These are phyloP conservation scores for Stachybotrys echinatus DNA, from an alignment of 2,329 filamentous ascomycete species.

Conservation along the genomic window DNA sequence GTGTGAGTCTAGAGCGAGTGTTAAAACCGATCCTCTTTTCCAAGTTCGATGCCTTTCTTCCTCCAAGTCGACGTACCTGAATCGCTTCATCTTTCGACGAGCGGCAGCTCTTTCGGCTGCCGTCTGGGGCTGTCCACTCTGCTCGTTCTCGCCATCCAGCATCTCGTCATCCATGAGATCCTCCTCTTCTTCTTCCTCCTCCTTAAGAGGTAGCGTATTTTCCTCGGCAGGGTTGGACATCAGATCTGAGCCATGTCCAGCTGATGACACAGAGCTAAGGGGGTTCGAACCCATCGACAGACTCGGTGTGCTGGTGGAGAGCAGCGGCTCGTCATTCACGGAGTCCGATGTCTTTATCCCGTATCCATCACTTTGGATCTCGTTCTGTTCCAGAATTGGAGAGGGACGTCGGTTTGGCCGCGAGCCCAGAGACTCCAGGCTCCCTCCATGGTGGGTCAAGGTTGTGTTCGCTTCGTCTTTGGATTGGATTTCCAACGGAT, in stretches of 20 bases:
- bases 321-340: constrained; percentile 18
- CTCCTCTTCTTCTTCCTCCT: constrained; percentile 45
- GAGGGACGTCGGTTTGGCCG: constrained; percentile 32
- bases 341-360: constrained; percentile 2
- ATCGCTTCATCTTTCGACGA: constrained; percentile 70
- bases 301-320: constrained; percentile 31
- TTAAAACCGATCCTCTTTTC: background rate
- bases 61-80: constrained; percentile 54
- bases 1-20: constrained; percentile 65
- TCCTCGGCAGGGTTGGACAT: constrained; percentile 28
- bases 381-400: constrained; percentile 5
- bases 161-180: constrained; percentile 50
- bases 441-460: constrained; percentile 27
- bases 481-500: constrained; percentile 60
- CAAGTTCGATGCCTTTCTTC: background rate
- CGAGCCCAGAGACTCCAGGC: constrained; percentile 34
- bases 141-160: constrained; percentile 34
- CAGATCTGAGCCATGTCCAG: constrained; percentile 27
- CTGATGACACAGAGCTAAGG: constrained; percentile 32
- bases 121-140: constrained; percentile 39
- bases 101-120: constrained; percentile 53
- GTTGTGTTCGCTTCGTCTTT: constrained; percentile 44
- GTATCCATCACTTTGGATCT: constrained; percentile 4
- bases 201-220: constrained; percentile 30
- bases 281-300: constrained; percentile 34